Conservation (phyloP, 306 rosid species). For the Mucuna pruriens region DNA sequence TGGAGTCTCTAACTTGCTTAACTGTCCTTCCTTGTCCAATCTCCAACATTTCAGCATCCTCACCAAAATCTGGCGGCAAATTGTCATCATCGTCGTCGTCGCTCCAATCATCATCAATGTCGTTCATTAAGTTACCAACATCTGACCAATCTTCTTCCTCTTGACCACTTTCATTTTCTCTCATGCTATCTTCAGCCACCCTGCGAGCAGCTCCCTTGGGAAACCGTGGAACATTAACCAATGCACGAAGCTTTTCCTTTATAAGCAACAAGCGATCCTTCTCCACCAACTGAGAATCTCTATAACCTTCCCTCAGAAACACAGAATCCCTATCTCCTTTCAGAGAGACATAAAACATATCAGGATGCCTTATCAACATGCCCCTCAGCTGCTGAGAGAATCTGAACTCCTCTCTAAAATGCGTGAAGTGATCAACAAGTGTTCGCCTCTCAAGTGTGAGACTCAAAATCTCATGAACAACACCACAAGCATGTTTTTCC, state of each 20-base stretch:
- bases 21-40: not conserved
- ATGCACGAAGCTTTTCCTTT: not conserved
- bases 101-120: not conserved
- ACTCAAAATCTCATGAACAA: slow-evolving; percentile 18
- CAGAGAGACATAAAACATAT: slow-evolving; percentile 22
- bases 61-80: slow-evolving; percentile 1
- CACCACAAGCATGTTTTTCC: slow-evolving; percentile 24
- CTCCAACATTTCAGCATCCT: not conserved
- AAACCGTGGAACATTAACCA: not conserved
- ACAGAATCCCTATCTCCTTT: slow-evolving; percentile 22
- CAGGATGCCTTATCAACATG: slow-evolving; percentile 23
- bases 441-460: slow-evolving; percentile 15
- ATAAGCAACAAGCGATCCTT: slow-evolving; percentile 15
- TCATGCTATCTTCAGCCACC: not conserved
- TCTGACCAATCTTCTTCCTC: slow-evolving; percentile 18
- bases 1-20: not conserved
- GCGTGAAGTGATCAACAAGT: not conserved
- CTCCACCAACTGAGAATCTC: slow-evolving; percentile 22
- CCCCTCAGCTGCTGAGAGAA: slow-evolving; percentile 27
- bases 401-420: slow-evolving; percentile 10
- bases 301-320: slow-evolving; percentile 16
- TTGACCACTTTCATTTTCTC: not conserved
- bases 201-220: not conserved
- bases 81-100: not conserved
- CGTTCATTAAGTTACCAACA: not conserved